Percentiles rank a stretch among this genome's conserved stretches.
Evolutionary conservation across 768 basidiomycete species (phyloP).

Genomic region (Tephrocybe rancida): DNA sequence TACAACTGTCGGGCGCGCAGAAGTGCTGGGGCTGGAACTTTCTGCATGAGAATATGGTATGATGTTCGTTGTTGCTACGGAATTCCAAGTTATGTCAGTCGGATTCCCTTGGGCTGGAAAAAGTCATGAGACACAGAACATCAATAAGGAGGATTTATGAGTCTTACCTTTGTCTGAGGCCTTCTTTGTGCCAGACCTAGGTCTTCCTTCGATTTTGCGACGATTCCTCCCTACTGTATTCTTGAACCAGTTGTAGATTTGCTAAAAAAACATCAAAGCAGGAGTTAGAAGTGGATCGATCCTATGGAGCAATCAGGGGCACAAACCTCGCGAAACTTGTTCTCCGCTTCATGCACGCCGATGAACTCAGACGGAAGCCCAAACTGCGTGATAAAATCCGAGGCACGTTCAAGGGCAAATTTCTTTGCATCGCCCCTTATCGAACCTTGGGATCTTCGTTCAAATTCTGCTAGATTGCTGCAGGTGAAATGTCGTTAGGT

Average conservation of each 20-base stretch:
- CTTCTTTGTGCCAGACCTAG: conserved; percentile 50
- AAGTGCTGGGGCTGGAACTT: conserved; percentile 35
- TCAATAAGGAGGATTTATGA: conserved; percentile 1
- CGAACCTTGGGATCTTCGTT: conserved; percentile 57
- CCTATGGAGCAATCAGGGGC: neutral
- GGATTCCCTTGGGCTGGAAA: conserved; percentile 18
- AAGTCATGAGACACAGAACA: conserved; percentile 9
- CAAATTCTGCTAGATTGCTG: conserved; percentile 57
- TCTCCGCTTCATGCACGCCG: conserved; percentile 57
- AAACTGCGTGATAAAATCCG: conserved; percentile 61
- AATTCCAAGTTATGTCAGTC: conserved; percentile 37
- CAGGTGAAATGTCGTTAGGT: conserved; percentile 11
- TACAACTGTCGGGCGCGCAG: conserved; percentile 31
- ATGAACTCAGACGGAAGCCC: conserved; percentile 59
- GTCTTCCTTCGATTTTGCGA: conserved; percentile 57
- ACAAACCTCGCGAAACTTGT: conserved; percentile 62
- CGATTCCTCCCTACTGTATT: conserved; percentile 66
- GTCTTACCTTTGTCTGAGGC: conserved; percentile 49
- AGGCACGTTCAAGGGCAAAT: conserved; percentile 63
- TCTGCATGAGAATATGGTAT: conserved; percentile 42
- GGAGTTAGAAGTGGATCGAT: conserved; percentile 17
- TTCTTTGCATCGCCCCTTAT: conserved; percentile 72
- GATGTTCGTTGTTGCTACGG: conserved; percentile 36
- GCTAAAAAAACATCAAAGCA: conserved; percentile 36
- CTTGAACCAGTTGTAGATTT: conserved; percentile 78